These are phyloP conservation scores for Neurospora sp. DNA, from an alignment of 2,329 filamentous ascomycete genomes.

Conservation along the genomic window DNA sequence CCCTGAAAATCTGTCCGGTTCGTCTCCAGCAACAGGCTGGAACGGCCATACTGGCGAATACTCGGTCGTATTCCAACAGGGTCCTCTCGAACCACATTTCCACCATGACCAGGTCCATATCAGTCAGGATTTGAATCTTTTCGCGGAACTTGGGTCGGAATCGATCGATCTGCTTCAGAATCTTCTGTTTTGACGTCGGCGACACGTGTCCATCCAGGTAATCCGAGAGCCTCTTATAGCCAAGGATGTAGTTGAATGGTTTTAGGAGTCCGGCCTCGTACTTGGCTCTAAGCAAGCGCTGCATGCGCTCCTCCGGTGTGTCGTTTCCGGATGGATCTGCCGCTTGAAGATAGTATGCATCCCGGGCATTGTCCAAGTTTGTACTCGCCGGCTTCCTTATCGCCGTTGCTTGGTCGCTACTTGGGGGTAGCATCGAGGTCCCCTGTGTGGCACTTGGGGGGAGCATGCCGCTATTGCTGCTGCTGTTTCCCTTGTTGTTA, in stretches of 20 bases:
- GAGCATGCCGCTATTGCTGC: constrained; percentile 23
- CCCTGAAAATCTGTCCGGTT: constrained; percentile 93
- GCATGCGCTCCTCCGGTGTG: constrained; percentile 88
- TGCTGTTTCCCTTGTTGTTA: constrained; percentile 23
- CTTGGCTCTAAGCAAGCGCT: constrained; percentile 86
- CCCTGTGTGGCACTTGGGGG: constrained; percentile 27
- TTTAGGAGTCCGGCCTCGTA: constrained; percentile 91
- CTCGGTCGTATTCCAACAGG: constrained; percentile 94
- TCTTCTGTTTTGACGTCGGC: constrained; percentile 75
- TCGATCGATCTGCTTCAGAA: constrained; percentile 79
- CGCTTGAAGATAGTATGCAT: constrained; percentile 87
- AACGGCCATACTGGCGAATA: constrained; percentile 98
- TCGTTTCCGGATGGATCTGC: constrained; percentile 83
- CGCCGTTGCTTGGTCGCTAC: constrained; percentile 38
- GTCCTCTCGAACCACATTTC: constrained; percentile 99
- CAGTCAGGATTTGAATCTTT: constrained; percentile 83
- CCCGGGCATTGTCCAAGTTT: constrained; percentile 62
- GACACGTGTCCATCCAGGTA: constrained; percentile 90
- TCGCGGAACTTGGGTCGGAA: constrained; percentile 95
- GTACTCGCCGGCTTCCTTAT: constrained; percentile 53
- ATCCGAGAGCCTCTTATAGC: constrained; percentile 77
- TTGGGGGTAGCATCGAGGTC: constrained; percentile 39
- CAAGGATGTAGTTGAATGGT: constrained; percentile 97
- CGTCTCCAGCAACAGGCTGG: constrained; percentile 95
- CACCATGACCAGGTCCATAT: constrained; percentile 87